These are phyloP conservation scores for Auricularia sp. DNA, from an alignment of 768 basidiomycete genomes.

Conservation along the genomic window DNA sequence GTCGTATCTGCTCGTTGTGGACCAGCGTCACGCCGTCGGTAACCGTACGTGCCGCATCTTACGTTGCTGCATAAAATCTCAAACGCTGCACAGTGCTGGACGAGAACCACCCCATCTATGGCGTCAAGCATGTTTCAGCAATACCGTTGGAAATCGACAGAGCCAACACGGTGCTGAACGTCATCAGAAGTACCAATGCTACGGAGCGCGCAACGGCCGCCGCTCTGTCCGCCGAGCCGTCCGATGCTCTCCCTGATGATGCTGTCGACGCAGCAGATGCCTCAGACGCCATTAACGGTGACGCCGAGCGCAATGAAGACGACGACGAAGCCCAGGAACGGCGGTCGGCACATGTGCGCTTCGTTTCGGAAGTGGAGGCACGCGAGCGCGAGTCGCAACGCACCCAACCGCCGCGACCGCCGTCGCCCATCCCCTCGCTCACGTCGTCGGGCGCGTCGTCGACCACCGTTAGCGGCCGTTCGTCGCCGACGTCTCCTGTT, in stretches of 20 bases:
- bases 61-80: neutral
- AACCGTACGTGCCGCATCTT: constrained; percentile 39
- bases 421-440: constrained; percentile 16
- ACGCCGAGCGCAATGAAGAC: neutral
- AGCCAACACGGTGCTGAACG: constrained; percentile 43
- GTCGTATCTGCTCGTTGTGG: constrained; percentile 69
- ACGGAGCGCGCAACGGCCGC: neutral
- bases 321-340: neutral
- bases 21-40: constrained; percentile 52
- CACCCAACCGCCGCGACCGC: constrained; percentile 13
- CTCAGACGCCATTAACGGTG: neutral
- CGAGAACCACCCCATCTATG: constrained; percentile 48
- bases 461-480: constrained; percentile 44
- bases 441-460: constrained; percentile 33
- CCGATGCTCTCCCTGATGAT: neutral
- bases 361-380: constrained; percentile 4
- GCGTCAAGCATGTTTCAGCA: constrained; percentile 55
- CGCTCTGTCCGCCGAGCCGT: neutral
- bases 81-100: constrained; percentile 46
- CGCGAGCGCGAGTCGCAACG: constrained; percentile 1
- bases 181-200: constrained; percentile 22
- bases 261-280: neutral
- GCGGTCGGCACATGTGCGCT: neutral
- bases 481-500: constrained; percentile 36
- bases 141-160: constrained; percentile 63